These are phyloP conservation scores for Pichia sp. DNA, from an alignment of 1,139 yeast genomes.

Conservation along the genomic window DNA sequence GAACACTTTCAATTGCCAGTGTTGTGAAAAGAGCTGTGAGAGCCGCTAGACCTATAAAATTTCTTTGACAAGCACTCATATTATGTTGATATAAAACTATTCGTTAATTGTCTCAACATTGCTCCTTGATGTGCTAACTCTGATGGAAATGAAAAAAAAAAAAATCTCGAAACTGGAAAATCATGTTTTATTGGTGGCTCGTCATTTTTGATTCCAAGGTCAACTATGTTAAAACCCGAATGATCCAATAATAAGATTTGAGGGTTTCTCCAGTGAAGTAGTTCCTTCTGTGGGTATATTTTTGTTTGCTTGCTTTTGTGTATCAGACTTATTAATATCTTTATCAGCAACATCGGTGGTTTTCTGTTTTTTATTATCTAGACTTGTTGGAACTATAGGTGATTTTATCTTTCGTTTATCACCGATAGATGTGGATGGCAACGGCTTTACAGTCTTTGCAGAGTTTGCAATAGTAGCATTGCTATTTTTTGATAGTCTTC, in stretches of 20 bases:
- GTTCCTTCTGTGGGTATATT: background rate
- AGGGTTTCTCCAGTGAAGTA: background rate
- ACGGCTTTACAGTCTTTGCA: too few species aligned
- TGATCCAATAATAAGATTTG: slow-evolving; percentile 12
- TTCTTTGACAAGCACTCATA: slow-evolving; percentile 5
- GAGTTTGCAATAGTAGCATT: background rate
- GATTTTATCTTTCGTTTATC: background rate
- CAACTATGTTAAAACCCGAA: slow-evolving; percentile 13
- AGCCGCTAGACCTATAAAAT: slow-evolving; percentile 4
- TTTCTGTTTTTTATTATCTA: too few species aligned
- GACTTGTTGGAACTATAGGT: too few species aligned
- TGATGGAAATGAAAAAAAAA: too few species aligned
- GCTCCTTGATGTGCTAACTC: too few species aligned
- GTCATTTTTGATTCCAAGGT: background rate
- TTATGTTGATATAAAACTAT: too few species aligned
- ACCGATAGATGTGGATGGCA: background rate
- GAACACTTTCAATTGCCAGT: slow-evolving; percentile 12
- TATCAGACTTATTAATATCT: too few species aligned
- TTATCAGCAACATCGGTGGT: too few species aligned
- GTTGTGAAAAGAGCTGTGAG: slow-evolving; percentile 11
- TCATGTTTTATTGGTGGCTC: too few species aligned
- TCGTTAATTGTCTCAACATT: too few species aligned
- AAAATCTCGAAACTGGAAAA: background rate
- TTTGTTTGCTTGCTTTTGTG: too few species aligned
- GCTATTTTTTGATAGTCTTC: background rate